These are phyloP conservation scores for Obelidium mucronatum DNA, from an alignment of 192 early-diverging fungal genomes.

Conservation along the genomic window DNA sequence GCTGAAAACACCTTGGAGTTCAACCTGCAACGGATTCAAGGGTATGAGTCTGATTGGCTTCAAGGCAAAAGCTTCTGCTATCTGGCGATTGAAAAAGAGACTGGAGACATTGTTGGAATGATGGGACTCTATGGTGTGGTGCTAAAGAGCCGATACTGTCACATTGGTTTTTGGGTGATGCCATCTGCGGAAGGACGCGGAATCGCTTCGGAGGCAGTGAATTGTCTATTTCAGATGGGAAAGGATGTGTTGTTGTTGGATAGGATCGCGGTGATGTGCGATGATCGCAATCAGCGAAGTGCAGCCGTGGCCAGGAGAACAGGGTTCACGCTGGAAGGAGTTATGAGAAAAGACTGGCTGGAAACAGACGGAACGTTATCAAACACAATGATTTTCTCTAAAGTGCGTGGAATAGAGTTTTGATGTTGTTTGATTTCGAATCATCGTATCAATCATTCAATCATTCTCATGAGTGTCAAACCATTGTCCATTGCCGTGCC, in stretches of 20 bases:
- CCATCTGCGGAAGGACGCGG: not conserved
- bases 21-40: not conserved
- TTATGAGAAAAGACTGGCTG: not conserved
- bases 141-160: not conserved
- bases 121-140: not conserved
- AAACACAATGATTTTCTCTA: not conserved
- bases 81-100: not conserved
- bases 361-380: not conserved
- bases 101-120: not conserved
- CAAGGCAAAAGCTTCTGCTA: not conserved
- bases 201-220: not conserved
- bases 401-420: not conserved
- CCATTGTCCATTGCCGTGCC: too few species aligned
- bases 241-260: not conserved
- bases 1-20: not conserved
- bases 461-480: too few species aligned
- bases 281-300: not conserved
- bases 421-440: not conserved
- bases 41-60: not conserved
- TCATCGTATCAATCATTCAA: too few species aligned
- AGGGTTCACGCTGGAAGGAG: not conserved
- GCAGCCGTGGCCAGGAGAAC: not conserved
- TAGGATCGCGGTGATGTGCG: not conserved
- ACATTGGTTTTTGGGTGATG: not conserved
- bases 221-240: not conserved